Evolutionary conservation across 2,329 filamentous ascomycete species (phyloP).

Genomic region (Penicillium sp.): DNA sequence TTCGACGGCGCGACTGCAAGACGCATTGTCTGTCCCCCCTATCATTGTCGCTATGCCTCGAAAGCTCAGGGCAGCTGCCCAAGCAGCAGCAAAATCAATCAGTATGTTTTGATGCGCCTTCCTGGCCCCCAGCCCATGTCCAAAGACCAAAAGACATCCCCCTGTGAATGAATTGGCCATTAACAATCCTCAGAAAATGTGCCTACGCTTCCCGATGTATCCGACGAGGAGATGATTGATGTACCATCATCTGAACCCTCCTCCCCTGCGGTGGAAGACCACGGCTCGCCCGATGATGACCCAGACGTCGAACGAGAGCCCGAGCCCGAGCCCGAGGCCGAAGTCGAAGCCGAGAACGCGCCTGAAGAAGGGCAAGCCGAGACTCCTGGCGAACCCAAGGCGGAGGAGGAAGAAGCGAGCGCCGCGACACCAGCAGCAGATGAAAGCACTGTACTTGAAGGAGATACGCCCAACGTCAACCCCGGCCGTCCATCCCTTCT

Average conservation of each 20-base stretch:
- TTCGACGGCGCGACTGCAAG: slow-evolving; percentile 4
- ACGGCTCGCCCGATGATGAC: slow-evolving; percentile 24
- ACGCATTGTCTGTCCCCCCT: slow-evolving; percentile 2
- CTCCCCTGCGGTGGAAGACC: slow-evolving; percentile 21
- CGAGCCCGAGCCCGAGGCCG: slow-evolving; percentile 15
- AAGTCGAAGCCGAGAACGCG: slow-evolving; percentile 27
- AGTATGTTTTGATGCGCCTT: slow-evolving; percentile 31
- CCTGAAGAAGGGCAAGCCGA: slow-evolving; percentile 30
- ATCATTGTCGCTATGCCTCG: slow-evolving; percentile 39
- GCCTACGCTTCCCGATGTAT: slow-evolving; percentile 41
- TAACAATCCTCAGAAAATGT: slow-evolving; percentile 39
- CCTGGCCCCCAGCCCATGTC: neutral
- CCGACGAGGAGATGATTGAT: slow-evolving; percentile 43
- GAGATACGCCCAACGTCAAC: slow-evolving; percentile 53
- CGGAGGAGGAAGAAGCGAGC: slow-evolving; percentile 49
- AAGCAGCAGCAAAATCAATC: slow-evolving; percentile 48
- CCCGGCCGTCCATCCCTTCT: slow-evolving; percentile 55
- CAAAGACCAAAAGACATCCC: neutral
- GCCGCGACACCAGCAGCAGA: slow-evolving; percentile 34
- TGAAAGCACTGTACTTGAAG: slow-evolving; percentile 46
- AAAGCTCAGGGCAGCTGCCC: slow-evolving; percentile 46
- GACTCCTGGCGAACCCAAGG: slow-evolving; percentile 21
- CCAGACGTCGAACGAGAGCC: slow-evolving; percentile 16
- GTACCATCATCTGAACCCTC: slow-evolving; percentile 21
- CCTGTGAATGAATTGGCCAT: slow-evolving; percentile 17